Conservation (phyloP, 2,329 filamentous ascomycete genomes). For the Calonectria fujianensis region DNA sequence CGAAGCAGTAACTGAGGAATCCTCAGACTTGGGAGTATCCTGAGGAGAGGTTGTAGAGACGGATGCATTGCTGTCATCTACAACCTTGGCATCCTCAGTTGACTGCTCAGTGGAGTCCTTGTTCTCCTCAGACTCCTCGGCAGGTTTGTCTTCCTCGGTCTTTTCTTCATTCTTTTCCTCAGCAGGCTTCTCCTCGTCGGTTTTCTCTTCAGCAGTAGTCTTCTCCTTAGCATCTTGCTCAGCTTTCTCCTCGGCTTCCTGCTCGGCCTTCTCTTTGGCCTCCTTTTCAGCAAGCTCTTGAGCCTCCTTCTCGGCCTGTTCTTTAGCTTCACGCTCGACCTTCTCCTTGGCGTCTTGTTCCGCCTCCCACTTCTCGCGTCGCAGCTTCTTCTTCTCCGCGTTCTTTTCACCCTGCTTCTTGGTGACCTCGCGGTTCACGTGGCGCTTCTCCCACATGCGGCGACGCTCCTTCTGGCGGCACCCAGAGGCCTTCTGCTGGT, state of each 20-base stretch:
- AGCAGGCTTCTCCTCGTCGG: conserved; percentile 21
- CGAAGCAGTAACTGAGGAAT: conserved; percentile 49
- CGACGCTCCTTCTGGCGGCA: conserved; percentile 67
- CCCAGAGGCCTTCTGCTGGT: conserved; percentile 69
- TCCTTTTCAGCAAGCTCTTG: conserved; percentile 37
- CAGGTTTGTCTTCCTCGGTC: conserved; percentile 16
- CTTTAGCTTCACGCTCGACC: conserved; percentile 47
- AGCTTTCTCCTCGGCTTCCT: conserved; percentile 30
- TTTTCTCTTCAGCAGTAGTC: conserved; percentile 28
- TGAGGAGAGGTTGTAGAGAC: conserved; percentile 58
- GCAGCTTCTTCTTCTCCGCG: conserved; percentile 59
- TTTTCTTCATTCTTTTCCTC: conserved; percentile 37
- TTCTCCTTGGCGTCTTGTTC: conserved; percentile 57
- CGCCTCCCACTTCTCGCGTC: conserved; percentile 54
- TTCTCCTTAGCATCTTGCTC: conserved; percentile 47
- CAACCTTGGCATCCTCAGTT: conserved; percentile 38
- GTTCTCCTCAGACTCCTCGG: conserved; percentile 40
- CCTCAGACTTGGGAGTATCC: conserved; percentile 58
- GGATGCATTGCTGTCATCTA: conserved; percentile 53
- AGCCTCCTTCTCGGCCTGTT: conserved; percentile 37
- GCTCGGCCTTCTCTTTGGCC: conserved; percentile 25
- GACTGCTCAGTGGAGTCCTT: conserved; percentile 44
- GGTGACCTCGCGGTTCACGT: conserved; percentile 65
- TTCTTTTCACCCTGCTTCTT: conserved; percentile 65
- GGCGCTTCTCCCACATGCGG: conserved; percentile 70